Evolutionary conservation across 371 early-diverging fungal species (phyloP).

Genomic region (Mucor racemosus): DNA sequence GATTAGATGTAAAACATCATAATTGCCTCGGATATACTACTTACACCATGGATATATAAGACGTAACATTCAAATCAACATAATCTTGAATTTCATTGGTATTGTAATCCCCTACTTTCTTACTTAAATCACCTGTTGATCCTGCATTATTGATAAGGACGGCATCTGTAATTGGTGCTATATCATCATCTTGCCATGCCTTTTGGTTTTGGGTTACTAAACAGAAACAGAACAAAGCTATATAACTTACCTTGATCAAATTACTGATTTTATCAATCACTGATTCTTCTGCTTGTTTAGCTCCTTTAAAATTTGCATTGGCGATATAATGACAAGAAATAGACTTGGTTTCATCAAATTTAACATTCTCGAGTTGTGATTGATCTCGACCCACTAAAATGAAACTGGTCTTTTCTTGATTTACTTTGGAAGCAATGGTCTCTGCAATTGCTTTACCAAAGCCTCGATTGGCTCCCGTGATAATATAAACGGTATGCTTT

Average conservation of each 20-base stretch:
- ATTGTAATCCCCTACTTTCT: constrained; percentile 58
- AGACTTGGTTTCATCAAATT: constrained; percentile 4
- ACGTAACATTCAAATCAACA: constrained; percentile 63
- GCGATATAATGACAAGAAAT: constrained; percentile 26
- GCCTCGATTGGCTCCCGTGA: constrained; percentile 87
- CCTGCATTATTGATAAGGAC: constrained; percentile 86
- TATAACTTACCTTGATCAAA: constrained; percentile 18
- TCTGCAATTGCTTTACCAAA: constrained; percentile 76
- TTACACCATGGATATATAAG: constrained; percentile 58
- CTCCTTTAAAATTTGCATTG: constrained; percentile 25
- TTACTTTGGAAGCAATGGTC: constrained; percentile 30
- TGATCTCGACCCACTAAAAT: constrained; percentile 62
- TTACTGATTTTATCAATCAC: constrained; percentile 20
- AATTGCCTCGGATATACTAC: not conserved
- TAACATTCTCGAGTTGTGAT: constrained; percentile 26
- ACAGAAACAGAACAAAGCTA: not conserved
- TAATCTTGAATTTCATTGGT: constrained; percentile 58
- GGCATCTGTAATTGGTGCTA: constrained; percentile 46
- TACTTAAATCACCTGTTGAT: constrained; percentile 74
- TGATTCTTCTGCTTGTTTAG: constrained; percentile 21
- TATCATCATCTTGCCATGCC: constrained; percentile 20
- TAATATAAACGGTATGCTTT: constrained; percentile 40
- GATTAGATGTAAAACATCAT: not conserved
- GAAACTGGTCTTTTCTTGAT: constrained; percentile 36
- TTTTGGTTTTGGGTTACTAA: constrained; percentile 1